Evolutionary conservation across 495 filamentous ascomycete species (phyloP).

Genomic region (Jackrogersella minutella): DNA sequence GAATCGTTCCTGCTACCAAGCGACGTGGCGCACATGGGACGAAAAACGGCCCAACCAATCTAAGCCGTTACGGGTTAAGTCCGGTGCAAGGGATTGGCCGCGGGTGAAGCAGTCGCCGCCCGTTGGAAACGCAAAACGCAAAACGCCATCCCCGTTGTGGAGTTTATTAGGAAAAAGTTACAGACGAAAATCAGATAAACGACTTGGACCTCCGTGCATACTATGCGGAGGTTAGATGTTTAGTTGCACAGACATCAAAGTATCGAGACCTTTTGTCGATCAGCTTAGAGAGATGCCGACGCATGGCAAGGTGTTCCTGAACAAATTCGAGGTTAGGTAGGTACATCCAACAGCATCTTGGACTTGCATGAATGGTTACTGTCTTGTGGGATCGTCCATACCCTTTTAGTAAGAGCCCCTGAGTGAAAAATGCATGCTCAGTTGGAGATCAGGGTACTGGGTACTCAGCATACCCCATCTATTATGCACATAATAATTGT

Average conservation of each 20-base stretch:
- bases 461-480: slow-evolving; percentile 6
- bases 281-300: slow-evolving; percentile 5
- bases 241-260: background rate
- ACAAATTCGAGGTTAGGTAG: slow-evolving; percentile 16
- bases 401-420: slow-evolving; percentile 32
- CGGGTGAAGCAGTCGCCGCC: slow-evolving; percentile 27
- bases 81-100: slow-evolving; percentile 32
- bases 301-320: slow-evolving; percentile 12
- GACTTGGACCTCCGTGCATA: too few relatives aligned
- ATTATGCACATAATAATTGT: slow-evolving; percentile 34
- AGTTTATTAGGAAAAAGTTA: slow-evolving; percentile 14
- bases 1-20: slow-evolving; percentile 26
- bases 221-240: too few relatives aligned
- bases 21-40: slow-evolving; percentile 38
- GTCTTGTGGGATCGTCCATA: slow-evolving; percentile 1
- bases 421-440: slow-evolving; percentile 27
- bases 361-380: slow-evolving; percentile 24
- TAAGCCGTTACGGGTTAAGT: slow-evolving; percentile 30
- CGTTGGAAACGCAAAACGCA: slow-evolving; percentile 31
- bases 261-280: slow-evolving; percentile 13
- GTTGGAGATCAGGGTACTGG: slow-evolving; percentile 28
- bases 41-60: slow-evolving; percentile 27
- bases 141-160: slow-evolving; percentile 8
- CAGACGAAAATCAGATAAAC: background rate
- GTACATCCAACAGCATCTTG: slow-evolving; percentile 3